Evolutionary conservation across 495 filamentous ascomycete genomes (phyloP), one percentile per base, ranked within the genome.

Genomic region (Mytilinidion resinicola): DNA sequence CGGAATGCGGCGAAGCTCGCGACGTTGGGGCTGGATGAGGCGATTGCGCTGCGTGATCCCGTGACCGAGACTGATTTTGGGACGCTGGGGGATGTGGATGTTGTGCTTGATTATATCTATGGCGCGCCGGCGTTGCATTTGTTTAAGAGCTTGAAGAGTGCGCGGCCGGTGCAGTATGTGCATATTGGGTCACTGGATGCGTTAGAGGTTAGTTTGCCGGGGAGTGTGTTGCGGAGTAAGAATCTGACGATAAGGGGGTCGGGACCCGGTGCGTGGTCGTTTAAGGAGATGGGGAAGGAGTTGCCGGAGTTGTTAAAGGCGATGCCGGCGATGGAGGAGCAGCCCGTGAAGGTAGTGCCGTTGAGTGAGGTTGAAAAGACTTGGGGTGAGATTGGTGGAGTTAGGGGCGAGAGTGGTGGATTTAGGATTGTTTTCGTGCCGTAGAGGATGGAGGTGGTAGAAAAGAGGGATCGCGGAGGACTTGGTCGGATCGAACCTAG

Each of bases 41-140:
- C 20, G 12, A 63, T 80, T 46, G 63, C 70, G 55, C 66, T 77
- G 4, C 62, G 46, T 14, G 68, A 74, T 17, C 54, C 68, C 5
- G 42, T 71, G 14, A 55, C 64, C 25, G 65, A 74, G 54, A 77
- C 76, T 15, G 76, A 78, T 55, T 78, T 73, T 55, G 61, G 64
- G 21, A 43, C 46, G 35, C 55, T 65, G 5, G 65, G 43, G 4
- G 64, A 69, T 41, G 64, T 69, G 20, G 67, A 71, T 57, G 57
- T 69, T 17, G 56, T 71, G 38, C 56, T 71, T 33, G 69, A 71
- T 44, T 71, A 67, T 53, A 53, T 71, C 4, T 71, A 66, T 11
- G 37, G 59, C 2, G 25, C 58, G 4, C 50, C 42, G 12, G 60
- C 57, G 9, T 37, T 56, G 17, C 50, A 69, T 36, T 39, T 52